phyloP scores from a whole-genome alignment of 148 eudicot genomes.

The Amaranthus palmeri region DNA sequence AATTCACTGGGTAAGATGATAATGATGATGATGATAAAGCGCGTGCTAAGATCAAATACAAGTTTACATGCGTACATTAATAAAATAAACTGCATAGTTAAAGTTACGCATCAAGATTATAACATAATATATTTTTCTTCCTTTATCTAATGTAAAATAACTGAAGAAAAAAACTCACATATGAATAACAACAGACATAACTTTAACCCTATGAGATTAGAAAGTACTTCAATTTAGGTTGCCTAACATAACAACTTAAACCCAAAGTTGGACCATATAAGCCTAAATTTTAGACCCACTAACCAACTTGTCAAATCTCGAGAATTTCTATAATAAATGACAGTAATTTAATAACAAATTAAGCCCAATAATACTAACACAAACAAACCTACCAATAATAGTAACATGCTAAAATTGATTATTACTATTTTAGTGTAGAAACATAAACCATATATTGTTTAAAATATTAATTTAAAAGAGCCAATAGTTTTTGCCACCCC shows the following conservation, averaged over 20 bases:
- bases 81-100: too few relatives aligned
- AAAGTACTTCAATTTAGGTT: conserved; percentile 17
- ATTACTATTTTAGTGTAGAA: neutral
- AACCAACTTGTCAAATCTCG: neutral
- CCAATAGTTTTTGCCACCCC: neutral
- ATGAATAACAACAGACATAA: too few relatives aligned
- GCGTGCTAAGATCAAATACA: too few relatives aligned
- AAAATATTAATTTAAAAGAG: neutral
- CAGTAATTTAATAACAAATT: neutral
- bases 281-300: conserved; percentile 6
- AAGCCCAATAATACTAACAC: neutral
- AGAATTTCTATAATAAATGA: neutral
- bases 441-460: neutral
- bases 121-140: too few relatives aligned
- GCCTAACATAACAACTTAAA: conserved; percentile 15
- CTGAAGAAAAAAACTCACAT: too few relatives aligned
- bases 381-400: neutral
- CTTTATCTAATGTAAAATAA: too few relatives aligned
- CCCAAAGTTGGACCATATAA: conserved; percentile 8
- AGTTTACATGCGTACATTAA: too few relatives aligned
- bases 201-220: neutral
- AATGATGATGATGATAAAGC: too few relatives aligned
- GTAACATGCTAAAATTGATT: conserved; percentile 14
- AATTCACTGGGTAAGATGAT: too few relatives aligned
- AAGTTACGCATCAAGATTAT: too few relatives aligned